phyloP scores from a whole-genome alignment of 345 rosid species.

The Iberis pinnata region DNA sequence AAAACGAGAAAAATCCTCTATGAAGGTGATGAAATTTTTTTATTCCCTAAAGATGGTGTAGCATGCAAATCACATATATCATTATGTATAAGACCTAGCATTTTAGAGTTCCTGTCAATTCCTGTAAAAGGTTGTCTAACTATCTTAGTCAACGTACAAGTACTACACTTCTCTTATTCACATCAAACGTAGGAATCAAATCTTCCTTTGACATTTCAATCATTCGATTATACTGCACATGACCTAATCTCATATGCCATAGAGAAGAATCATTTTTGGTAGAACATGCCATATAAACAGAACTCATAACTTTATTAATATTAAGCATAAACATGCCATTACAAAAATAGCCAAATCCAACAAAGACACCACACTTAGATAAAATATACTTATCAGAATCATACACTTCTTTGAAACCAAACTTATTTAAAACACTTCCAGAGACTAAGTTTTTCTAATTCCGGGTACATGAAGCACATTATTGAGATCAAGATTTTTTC shows the following conservation, averaged over 20 bases:
- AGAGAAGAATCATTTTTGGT: background rate
- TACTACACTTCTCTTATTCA: background rate
- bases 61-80: background rate
- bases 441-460: background rate
- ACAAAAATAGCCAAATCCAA: conserved; percentile 7
- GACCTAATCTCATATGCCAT: background rate
- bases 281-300: background rate
- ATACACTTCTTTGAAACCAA: conserved; percentile 8
- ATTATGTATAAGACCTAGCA: background rate
- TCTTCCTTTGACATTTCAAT: background rate
- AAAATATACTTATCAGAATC: conserved; percentile 5
- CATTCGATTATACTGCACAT: background rate
- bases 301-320: background rate
- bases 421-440: background rate
- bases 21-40: background rate
- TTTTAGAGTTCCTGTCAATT: background rate
- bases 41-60: background rate
- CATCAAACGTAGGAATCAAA: background rate
- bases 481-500: background rate
- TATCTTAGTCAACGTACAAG: conserved; percentile 5
- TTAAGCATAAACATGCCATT: conserved; percentile 4
- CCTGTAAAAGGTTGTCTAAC: background rate
- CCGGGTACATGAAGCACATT: background rate
- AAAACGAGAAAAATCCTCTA: background rate
- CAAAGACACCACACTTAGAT: conserved; percentile 1